Evolutionary conservation across 2,329 filamentous ascomycete species (phyloP).

Genomic region (Coniosporium tulheliwenetii): DNA sequence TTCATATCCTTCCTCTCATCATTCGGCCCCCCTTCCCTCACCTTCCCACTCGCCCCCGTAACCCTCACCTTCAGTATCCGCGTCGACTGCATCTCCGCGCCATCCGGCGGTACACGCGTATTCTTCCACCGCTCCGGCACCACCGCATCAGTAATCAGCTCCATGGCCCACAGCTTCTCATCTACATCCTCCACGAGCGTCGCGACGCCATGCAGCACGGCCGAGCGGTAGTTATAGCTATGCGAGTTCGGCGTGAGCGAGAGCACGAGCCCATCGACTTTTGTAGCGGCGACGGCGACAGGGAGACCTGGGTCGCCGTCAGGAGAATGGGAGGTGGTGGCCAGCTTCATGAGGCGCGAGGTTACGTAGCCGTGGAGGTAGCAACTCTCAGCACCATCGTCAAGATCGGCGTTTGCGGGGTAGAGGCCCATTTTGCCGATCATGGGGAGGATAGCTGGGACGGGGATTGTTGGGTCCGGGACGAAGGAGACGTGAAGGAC

Average conservation of each 20-base stretch:
- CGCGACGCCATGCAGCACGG: slow-evolving; percentile 62
- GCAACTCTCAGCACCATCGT: slow-evolving; percentile 49
- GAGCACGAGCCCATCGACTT: slow-evolving; percentile 67
- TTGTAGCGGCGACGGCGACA: slow-evolving; percentile 55
- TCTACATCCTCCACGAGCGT: slow-evolving; percentile 52
- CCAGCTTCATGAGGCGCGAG: slow-evolving; percentile 57
- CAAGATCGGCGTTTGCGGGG: slow-evolving; percentile 8
- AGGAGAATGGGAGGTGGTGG: slow-evolving; percentile 14
- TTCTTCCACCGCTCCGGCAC: slow-evolving; percentile 54
- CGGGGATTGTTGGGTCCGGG: slow-evolving; percentile 37
- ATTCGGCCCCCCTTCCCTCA: slow-evolving; percentile 48
- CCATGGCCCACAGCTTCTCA: slow-evolving; percentile 67
- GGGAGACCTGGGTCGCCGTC: slow-evolving; percentile 38
- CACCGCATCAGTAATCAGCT: slow-evolving; percentile 60
- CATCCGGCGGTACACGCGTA: slow-evolving; percentile 53
- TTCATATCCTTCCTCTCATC: slow-evolving; percentile 41
- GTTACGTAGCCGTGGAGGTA: slow-evolving; percentile 81
- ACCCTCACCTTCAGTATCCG: slow-evolving; percentile 55
- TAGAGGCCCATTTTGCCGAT: slow-evolving; percentile 69
- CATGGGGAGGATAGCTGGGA: slow-evolving; percentile 70
- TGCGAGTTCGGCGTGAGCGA: slow-evolving; percentile 66
- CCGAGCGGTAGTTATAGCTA: slow-evolving; percentile 77
- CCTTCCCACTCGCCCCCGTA: slow-evolving; percentile 59
- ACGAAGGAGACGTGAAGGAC: slow-evolving; percentile 71
- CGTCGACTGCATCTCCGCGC: slow-evolving; percentile 60